Conservation (phyloP, 164 flowering plant genomes). For the Liquidambar formosana region DNA sequence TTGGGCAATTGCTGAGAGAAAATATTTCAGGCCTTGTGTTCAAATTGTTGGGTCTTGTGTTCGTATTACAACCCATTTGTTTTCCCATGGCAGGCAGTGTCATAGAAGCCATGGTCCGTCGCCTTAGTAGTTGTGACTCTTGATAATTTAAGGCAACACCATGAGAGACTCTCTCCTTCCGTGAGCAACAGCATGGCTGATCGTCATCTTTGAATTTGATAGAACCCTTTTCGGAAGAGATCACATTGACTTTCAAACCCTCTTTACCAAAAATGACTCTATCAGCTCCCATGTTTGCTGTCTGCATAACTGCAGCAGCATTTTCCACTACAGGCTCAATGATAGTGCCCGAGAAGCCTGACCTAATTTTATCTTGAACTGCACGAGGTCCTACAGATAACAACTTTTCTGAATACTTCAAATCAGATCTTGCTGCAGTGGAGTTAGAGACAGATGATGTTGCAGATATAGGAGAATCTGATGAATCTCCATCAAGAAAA, state of each 20-base stretch:
- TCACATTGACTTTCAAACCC: conserved; percentile 12
- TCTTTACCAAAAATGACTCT: conserved; percentile 24
- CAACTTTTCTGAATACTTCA: conserved; percentile 24
- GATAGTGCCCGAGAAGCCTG: conserved; percentile 22
- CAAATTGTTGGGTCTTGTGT: conserved; percentile 11
- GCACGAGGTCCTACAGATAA: conserved; percentile 18
- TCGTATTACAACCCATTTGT: conserved; percentile 20
- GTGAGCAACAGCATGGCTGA: conserved; percentile 60
- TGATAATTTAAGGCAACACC: conserved; percentile 33
- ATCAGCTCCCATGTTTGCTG: conserved; percentile 19
- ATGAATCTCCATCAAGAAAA: conserved; percentile 42
- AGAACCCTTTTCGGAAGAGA: conserved; percentile 30
- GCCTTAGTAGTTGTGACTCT: conserved; percentile 40
- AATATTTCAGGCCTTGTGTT: conserved; percentile 27
- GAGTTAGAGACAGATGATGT: conserved; percentile 56
- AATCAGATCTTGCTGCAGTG: conserved; percentile 23
- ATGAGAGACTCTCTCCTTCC: conserved; percentile 43
- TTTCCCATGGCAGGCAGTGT: conserved; percentile 28
- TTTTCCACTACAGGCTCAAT: conserved; percentile 20
- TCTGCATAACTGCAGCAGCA: conserved; percentile 16
- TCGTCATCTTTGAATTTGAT: conserved; percentile 28
- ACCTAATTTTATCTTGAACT: conserved; percentile 20
- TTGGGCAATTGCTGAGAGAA: conserved; percentile 21
- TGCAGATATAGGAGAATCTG: conserved; percentile 62
- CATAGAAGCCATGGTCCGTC: conserved; percentile 29